These are phyloP conservation scores for Leucaena leucocephala DNA, from an alignment of 306 rosid species.

Conservation along the genomic window DNA sequence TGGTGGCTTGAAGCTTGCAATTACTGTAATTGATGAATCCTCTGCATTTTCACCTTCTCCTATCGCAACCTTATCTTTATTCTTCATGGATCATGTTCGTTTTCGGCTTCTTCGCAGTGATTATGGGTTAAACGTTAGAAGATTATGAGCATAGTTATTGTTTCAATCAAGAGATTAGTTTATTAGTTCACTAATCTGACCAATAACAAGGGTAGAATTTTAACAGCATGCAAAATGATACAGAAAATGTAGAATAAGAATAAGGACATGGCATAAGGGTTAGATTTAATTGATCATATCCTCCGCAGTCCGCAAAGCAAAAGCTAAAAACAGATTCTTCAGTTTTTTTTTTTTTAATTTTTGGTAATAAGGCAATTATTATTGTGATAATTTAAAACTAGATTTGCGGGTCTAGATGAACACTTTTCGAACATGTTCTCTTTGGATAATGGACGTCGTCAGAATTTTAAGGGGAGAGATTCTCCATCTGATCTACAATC, in stretches of 20 bases:
- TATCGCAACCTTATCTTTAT: no score
- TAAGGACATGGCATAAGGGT: no score
- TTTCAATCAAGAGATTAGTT: no score
- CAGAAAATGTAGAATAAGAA: no score
- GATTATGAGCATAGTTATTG: not conserved
- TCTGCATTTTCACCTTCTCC: not conserved
- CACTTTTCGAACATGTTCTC: not conserved
- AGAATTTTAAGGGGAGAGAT: not conserved
- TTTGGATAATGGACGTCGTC: not conserved
- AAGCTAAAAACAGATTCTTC: not conserved
- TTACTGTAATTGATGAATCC: constrained; percentile 39
- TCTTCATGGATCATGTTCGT: constrained; percentile 4
- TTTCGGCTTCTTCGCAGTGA: constrained; percentile 7
- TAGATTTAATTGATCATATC: no score
- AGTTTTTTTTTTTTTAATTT: no score
- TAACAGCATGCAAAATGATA: no score
- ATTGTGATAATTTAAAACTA: not conserved
- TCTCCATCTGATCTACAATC: no score
- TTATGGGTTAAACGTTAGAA: not conserved
- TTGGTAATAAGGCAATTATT: no score
- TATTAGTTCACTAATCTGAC: no score
- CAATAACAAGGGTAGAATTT: no score
- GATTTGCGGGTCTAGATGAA: not conserved
- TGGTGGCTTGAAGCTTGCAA: constrained; percentile 48
- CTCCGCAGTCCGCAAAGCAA: not conserved